phyloP scores from a whole-genome alignment of 2,329 filamentous ascomycete species.

The Pestalotiopsis sp. region DNA sequence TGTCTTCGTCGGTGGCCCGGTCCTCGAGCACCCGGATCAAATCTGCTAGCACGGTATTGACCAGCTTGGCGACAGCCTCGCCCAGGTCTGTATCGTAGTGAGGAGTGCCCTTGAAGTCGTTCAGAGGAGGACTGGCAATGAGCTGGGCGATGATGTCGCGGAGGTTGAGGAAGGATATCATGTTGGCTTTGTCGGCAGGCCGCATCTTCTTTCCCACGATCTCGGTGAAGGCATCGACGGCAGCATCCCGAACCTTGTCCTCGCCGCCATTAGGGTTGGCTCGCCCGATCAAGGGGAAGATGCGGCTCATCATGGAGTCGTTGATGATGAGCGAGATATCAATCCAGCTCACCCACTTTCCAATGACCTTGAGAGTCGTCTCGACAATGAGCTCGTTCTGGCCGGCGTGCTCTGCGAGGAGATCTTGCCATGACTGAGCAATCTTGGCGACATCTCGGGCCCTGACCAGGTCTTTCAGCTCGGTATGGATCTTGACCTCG shows the following conservation, averaged over 20 bases:
- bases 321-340: slow-evolving; percentile 95
- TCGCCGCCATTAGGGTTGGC: slow-evolving; percentile 62
- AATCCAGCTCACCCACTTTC: slow-evolving; percentile 98
- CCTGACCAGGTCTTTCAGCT: slow-evolving; percentile 89
- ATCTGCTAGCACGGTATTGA: slow-evolving; percentile 87
- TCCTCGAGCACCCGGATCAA: slow-evolving; percentile 86
- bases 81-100: slow-evolving; percentile 95
- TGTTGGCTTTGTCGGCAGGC: slow-evolving; percentile 86
- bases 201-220: slow-evolving; percentile 99
- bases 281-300: slow-evolving; percentile 87
- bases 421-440: slow-evolving; percentile 87
- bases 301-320: slow-evolving; percentile 79
- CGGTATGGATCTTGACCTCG: slow-evolving; percentile 83
- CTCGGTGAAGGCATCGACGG: slow-evolving; percentile 93
- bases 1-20: slow-evolving; percentile 59
- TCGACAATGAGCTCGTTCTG: slow-evolving; percentile 76
- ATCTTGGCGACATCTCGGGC: slow-evolving; percentile 88
- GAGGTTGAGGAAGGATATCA: slow-evolving; percentile 90
- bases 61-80: slow-evolving; percentile 91
- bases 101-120: slow-evolving; percentile 77
- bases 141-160: slow-evolving; percentile 84
- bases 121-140: slow-evolving; percentile 78
- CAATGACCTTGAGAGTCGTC: slow-evolving; percentile 87
- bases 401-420: slow-evolving; percentile 76
- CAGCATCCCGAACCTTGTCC: slow-evolving; percentile 85